A percentile compares a stretch with the other conserved stretches of the same genome.
phyloP scores from a whole-genome alignment of 768 basidiomycete species.

The Psilocybe tampanensis region DNA sequence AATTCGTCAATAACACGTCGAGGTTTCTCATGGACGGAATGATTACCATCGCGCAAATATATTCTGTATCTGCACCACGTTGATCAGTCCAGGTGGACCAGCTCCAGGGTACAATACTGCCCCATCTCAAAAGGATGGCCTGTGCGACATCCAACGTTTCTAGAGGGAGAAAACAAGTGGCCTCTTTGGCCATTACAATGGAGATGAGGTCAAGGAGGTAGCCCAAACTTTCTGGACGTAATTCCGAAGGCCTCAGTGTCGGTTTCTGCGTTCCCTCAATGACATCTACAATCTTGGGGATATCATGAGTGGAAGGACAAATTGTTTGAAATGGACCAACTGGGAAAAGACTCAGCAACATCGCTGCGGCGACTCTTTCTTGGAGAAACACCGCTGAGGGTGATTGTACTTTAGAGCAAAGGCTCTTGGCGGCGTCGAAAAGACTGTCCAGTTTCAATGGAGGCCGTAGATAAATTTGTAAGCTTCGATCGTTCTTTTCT shows the following conservation, averaged over 20 bases:
- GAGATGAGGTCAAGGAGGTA: slow-evolving; percentile 48
- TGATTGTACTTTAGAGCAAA: slow-evolving; percentile 10
- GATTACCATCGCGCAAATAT: slow-evolving; percentile 49
- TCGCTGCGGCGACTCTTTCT: slow-evolving; percentile 34
- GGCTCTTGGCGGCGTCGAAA: slow-evolving; percentile 17
- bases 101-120: slow-evolving; percentile 57
- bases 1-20: background rate
- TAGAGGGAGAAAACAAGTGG: slow-evolving; percentile 12
- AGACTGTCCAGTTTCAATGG: slow-evolving; percentile 21
- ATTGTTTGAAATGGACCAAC: slow-evolving; percentile 27
- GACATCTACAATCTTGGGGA: slow-evolving; percentile 5
- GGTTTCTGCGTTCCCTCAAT: background rate
- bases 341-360: slow-evolving; percentile 44
- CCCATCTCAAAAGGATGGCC: slow-evolving; percentile 60
- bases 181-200: slow-evolving; percentile 35
- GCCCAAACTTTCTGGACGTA: slow-evolving; percentile 50
- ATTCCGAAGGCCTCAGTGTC: slow-evolving; percentile 15
- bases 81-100: slow-evolving; percentile 67
- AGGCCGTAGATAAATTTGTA: background rate
- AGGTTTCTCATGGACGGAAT: background rate
- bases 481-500: background rate
- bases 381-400: slow-evolving; percentile 4
- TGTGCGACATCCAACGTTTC: slow-evolving; percentile 34
- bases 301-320: background rate
- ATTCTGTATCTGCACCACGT: slow-evolving; percentile 49